A percentile compares a stretch with the other conserved stretches of the same genome.
Conservation (phyloP, 257 asterid genomes). For the Gentiana straminea region DNA sequence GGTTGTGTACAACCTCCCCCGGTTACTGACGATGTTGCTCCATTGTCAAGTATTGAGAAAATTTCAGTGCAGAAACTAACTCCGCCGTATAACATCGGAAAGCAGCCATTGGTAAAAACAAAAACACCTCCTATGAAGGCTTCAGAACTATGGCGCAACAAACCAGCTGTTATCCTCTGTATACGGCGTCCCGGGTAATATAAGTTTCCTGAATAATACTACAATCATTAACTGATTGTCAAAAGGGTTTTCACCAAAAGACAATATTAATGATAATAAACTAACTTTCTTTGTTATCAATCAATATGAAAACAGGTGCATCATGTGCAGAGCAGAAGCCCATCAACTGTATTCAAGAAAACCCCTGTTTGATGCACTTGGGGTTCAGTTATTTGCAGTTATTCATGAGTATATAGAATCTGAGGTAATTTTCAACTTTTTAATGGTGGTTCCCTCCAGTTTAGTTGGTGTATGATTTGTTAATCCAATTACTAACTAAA, state of each 20-base stretch:
- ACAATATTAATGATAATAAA: not conserved
- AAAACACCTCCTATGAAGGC: constrained; percentile 71
- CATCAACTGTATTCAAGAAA: constrained; percentile 73
- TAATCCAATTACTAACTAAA: constrained; percentile 2
- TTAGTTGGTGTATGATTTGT: constrained; percentile 6
- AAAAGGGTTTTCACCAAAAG: not conserved
- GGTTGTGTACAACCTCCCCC: constrained; percentile 67
- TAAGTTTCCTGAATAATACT: constrained; percentile 1
- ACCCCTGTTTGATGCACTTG: constrained; percentile 80
- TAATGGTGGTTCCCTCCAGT: not conserved
- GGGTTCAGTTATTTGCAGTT: constrained; percentile 58
- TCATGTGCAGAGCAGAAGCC: constrained; percentile 95
- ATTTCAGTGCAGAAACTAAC: constrained; percentile 57
- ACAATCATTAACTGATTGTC: not conserved
- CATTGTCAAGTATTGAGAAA: constrained; percentile 51
- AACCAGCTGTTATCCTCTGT: constrained; percentile 69
- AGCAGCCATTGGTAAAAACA: constrained; percentile 48
- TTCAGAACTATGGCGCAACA: constrained; percentile 65
- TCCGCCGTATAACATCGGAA: constrained; percentile 63
- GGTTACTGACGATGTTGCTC: constrained; percentile 50
- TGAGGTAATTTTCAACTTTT: constrained; percentile 39
- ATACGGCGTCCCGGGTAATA: constrained; percentile 78
- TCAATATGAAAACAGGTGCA: constrained; percentile 25
- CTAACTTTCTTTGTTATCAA: not conserved
- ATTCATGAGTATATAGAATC: constrained; percentile 69